Conservation (phyloP, 345 rosid genomes). For the Salix purpurea region DNA sequence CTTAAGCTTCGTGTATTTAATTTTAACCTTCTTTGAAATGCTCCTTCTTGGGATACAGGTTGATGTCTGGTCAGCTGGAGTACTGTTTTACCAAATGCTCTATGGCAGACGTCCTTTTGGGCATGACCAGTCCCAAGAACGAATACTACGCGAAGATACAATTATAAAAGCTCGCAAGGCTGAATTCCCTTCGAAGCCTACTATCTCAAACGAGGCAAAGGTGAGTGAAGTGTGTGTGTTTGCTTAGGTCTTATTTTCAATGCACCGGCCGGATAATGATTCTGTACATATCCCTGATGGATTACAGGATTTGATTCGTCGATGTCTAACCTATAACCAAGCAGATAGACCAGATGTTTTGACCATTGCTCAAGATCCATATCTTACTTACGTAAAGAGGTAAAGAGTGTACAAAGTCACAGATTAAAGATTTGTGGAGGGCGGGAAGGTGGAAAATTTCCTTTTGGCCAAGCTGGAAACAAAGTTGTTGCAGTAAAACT, state of each 20-base stretch:
- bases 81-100: slow-evolving; percentile 90
- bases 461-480: not conserved
- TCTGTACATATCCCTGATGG: not conserved
- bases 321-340: slow-evolving; percentile 88
- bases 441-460: slow-evolving; percentile 20
- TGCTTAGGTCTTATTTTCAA: not conserved
- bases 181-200: slow-evolving; percentile 90
- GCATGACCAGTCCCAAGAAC: slow-evolving; percentile 95
- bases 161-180: slow-evolving; percentile 93
- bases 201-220: slow-evolving; percentile 91
- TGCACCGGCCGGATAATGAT: not conserved
- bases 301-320: slow-evolving; percentile 84
- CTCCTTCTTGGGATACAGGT: slow-evolving; percentile 47
- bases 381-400: slow-evolving; percentile 70
- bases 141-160: slow-evolving; percentile 91
- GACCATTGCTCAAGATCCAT: slow-evolving; percentile 77
- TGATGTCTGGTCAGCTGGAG: slow-evolving; percentile 98
- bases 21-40: slow-evolving; percentile 1
- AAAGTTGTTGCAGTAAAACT: slow-evolving; percentile 9
- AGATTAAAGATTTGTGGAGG: slow-evolving; percentile 5
- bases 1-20: not conserved
- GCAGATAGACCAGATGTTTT: slow-evolving; percentile 86
- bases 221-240: slow-evolving; percentile 26
- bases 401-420: slow-evolving; percentile 29
- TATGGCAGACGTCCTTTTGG: slow-evolving; percentile 96